A percentile compares a stretch with the other conserved stretches of the same genome.
Evolutionary conservation across 345 rosid genomes (phyloP).

Genomic region (Sisymbrium irio): DNA sequence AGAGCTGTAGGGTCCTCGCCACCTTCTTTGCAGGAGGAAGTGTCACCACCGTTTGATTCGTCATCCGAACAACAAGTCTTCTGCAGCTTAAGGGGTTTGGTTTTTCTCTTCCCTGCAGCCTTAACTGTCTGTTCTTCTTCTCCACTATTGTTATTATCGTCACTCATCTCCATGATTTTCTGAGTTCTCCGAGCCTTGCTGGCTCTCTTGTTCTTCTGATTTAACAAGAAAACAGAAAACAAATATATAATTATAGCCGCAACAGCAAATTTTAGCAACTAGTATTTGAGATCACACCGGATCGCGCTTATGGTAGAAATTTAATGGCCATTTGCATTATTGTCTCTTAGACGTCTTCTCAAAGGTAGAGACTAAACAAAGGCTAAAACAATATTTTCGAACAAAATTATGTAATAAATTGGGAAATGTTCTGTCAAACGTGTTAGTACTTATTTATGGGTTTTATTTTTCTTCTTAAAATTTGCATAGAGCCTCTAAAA

Average conservation of each 20-base stretch:
- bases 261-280: not conserved
- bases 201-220: constrained; percentile 45
- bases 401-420: not conserved
- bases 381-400: not conserved
- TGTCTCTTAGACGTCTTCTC: not conserved
- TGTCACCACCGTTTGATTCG: constrained; percentile 45
- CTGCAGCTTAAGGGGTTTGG: constrained; percentile 20
- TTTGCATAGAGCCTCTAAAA: not conserved
- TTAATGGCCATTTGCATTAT: not conserved
- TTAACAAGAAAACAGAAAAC: not conserved
- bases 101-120: constrained; percentile 12
- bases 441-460: not conserved
- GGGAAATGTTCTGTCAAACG: not conserved
- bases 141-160: constrained; percentile 38
- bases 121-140: constrained; percentile 13
- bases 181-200: constrained; percentile 42
- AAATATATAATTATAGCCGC: not conserved
- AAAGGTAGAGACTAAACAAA: not conserved
- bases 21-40: constrained; percentile 38
- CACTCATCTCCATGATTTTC: constrained; percentile 34
- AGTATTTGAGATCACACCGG: not conserved
- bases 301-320: not conserved
- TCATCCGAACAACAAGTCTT: constrained; percentile 55
- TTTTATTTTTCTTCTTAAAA: not conserved
- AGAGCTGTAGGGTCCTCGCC: constrained; percentile 35